Base-by-base conservation (phyloP, 2,329 filamentous ascomycete genomes). In the Clarireedia monteithiana region DNA sequence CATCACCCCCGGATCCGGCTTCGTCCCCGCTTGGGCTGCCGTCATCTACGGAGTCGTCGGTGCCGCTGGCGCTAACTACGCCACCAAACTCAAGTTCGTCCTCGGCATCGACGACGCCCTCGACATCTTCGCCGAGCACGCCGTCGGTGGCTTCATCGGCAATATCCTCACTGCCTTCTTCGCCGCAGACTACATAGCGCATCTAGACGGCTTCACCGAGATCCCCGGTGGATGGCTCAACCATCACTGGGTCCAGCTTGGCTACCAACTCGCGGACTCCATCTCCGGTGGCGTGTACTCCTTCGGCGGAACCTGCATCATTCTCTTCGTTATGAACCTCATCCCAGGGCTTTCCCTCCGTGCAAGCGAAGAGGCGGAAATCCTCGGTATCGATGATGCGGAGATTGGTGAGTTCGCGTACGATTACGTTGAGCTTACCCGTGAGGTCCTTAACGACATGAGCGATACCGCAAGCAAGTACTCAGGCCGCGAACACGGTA, bases 371-470 rank as follows among this genome's bases (percentile, higher is more conserved):
- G 86, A 94, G 60, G 86, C 89, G 39, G 90, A 95, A 71, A 84
- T 91, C 51, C 75, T 90, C 44, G 90, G 90, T 62, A 91, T 95
- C 58, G 90, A 95, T 66, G 91, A 95, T 66, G 85, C 88, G 24
- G 90, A 96, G 72, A 89, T 95, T 67, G 91, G 91, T 69, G 91
- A 95, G 74, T 95, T 94, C 69, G 91, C 89, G n/a, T 95, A 95
- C 70, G 91, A 95, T 71, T 95, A 95, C 40, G 67, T 95, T 62
- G 90, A 95, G 76, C 77, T 94, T 62, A 86, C 82, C 20, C 78
- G 88, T 60, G 85, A 88, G 62, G 78, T 87, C 20, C 56, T 72
- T 20, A 74, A 69, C 17, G 52, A 54, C 12, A 48, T 48, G 6
- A 40, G 34, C 17, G 52, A 54, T 17, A 40, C 44, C 12, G 52